These are phyloP conservation scores for Backusella australiensis DNA, from an alignment of 192 early-diverging fungal species.

Conservation along the genomic window DNA sequence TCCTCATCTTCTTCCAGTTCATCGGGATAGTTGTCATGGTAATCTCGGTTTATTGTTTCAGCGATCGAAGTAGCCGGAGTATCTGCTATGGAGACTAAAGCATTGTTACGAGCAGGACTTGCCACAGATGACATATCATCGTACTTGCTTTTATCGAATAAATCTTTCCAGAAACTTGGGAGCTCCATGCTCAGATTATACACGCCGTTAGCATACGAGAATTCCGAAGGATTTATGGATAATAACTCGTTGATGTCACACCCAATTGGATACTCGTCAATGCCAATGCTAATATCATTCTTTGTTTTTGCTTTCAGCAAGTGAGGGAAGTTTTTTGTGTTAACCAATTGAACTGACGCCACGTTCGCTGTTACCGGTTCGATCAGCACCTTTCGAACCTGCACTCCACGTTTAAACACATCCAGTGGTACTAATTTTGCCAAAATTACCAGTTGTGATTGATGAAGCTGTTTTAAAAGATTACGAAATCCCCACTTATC, in stretches of 20 bases:
- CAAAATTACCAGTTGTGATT: background rate
- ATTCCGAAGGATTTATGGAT: too few relatives aligned
- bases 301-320: background rate
- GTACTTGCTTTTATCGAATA: background rate
- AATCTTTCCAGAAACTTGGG: background rate
- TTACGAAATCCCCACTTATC: background rate
- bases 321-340: background rate
- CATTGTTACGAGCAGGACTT: background rate
- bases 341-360: background rate
- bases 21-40: background rate
- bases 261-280: conserved; percentile 6
- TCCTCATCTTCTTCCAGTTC: background rate
- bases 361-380: background rate
- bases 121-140: background rate
- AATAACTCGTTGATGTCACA: too few relatives aligned
- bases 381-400: background rate
- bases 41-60: background rate
- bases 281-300: background rate
- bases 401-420: background rate
- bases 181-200: background rate
- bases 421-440: conserved; percentile 2
- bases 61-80: background rate
- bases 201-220: too few relatives aligned
- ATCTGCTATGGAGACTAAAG: background rate
- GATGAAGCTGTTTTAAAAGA: background rate